Evolutionary conservation across 352 stramenopile species (phyloP), one percentile per base, ranked within the genome.

Genomic region (Elongisporangium undulatum): DNA sequence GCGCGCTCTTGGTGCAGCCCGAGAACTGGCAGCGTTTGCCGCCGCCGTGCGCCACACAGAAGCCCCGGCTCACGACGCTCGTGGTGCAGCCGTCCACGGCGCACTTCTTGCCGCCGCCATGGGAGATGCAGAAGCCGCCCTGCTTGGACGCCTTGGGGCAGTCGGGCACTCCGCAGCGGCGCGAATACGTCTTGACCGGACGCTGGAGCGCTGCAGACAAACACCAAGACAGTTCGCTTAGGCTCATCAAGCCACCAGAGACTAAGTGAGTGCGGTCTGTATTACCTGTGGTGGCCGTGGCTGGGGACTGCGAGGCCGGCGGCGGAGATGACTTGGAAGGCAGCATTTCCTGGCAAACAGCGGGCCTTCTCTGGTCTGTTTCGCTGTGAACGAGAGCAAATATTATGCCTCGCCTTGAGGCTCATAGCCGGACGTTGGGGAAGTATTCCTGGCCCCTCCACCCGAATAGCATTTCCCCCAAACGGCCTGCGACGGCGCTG

Each of bases 11-110:
- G 53, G 68, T 58, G 57, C 68, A 76, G 1, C 24, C 56, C 12
- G 56, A 57, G 10, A 54, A 24, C 51, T 76, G 68, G 39, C 68
- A 76, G 4, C 79, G 74, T 53, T 89, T 89, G 51, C 79, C 79
- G 2, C 79, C 79, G 54, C 79, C 79, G 29, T 89, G 79, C 15
- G 79, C 76, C 19, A 89, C 79, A 50, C 79, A 89, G 53, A 74
- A 78, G 6, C 79, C 79, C 49, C 76, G 71, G 55, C 76, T 85
- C 51, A 85, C 76, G 41, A 83, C 69, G 53, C 71, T 82, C 8
- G 76, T 85, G 12, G 61, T 77, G 64, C 74, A 86, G 39, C 67
- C 74, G 7, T 86, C 63, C 0, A 82, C 70, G 9, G 65, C 60
- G 20, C 77, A 86, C 54, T 82, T 83, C 38, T 82, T 86, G 54